phyloP scores from a whole-genome alignment of 495 filamentous ascomycete species.

The Talaromyces borbonicus region DNA sequence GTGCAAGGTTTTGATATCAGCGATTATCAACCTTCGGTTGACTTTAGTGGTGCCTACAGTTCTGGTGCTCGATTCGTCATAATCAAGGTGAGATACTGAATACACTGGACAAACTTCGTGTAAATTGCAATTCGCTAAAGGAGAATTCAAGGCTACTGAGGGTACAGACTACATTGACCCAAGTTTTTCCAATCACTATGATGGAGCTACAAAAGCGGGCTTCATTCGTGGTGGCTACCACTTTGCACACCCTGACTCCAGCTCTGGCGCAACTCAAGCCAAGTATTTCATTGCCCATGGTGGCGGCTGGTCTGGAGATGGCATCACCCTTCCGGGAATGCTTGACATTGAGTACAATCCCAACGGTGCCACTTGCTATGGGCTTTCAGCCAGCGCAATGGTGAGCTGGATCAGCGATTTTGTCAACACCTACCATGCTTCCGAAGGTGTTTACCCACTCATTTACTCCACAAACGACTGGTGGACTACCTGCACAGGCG shows the following conservation, averaged over 20 bases:
- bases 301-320: slow-evolving; percentile 52
- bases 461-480: slow-evolving; percentile 52
- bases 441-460: slow-evolving; percentile 46
- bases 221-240: slow-evolving; percentile 56
- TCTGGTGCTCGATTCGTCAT: slow-evolving; percentile 57
- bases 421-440: slow-evolving; percentile 42
- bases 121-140: too few species aligned
- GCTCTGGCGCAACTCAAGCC: slow-evolving; percentile 44
- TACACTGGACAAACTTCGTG: too few species aligned
- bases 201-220: slow-evolving; percentile 41
- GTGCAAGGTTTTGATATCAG: slow-evolving; percentile 61
- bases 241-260: slow-evolving; percentile 46
- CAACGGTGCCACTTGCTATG: slow-evolving; percentile 40
- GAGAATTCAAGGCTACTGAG: slow-evolving; percentile 46
- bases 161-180: slow-evolving; percentile 44
- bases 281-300: slow-evolving; percentile 51
- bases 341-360: slow-evolving; percentile 51
- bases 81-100: slow-evolving; percentile 56
- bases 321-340: slow-evolving; percentile 57
- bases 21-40: slow-evolving; percentile 45
- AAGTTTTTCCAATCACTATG: slow-evolving; percentile 45
- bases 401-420: slow-evolving; percentile 53
- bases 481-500: slow-evolving; percentile 54
- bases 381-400: slow-evolving; percentile 42
- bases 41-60: slow-evolving; percentile 46